Conservation (phyloP, 202 grass and related monocot species). For the Tripidium arundinaceum region DNA sequence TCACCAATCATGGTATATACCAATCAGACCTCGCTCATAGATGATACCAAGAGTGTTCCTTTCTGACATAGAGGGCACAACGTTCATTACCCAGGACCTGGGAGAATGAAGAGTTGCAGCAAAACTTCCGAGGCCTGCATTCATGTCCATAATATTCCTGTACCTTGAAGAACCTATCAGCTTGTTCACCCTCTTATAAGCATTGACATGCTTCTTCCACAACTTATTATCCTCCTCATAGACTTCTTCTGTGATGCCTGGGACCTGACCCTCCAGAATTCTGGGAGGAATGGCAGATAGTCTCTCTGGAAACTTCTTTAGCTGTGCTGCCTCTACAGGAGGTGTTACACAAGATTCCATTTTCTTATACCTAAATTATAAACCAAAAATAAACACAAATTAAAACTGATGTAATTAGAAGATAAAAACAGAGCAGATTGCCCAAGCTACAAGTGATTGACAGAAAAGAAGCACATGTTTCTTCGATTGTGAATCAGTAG, state of each 20-base stretch:
- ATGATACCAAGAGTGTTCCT: slow-evolving; percentile 66
- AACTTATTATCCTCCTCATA: slow-evolving; percentile 61
- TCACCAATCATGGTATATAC: slow-evolving; percentile 97
- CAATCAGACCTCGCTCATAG: slow-evolving; percentile 89
- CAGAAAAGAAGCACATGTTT: neutral
- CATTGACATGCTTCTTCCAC: slow-evolving; percentile 71
- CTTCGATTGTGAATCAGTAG: neutral
- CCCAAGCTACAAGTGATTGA: neutral
- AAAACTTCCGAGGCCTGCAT: slow-evolving; percentile 88
- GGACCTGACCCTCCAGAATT: slow-evolving; percentile 44
- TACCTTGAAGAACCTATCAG: slow-evolving; percentile 68
- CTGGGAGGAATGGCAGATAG: slow-evolving; percentile 60
- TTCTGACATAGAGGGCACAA: slow-evolving; percentile 64
- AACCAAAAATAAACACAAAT: neutral
- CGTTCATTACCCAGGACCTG: slow-evolving; percentile 84
- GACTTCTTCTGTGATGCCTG: slow-evolving; percentile 56
- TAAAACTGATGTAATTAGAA: slow-evolving; percentile 5
- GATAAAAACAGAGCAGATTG: neutral
- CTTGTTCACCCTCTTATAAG: slow-evolving; percentile 80
- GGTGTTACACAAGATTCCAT: slow-evolving; percentile 74
- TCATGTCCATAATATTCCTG: slow-evolving; percentile 96
- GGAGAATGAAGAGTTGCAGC: slow-evolving; percentile 60
- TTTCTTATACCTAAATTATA: slow-evolving; percentile 68
- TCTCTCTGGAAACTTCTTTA: slow-evolving; percentile 74
- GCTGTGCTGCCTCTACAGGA: slow-evolving; percentile 23